Evolutionary conservation across 306 rosid species (phyloP), one percentile per base, ranked within the genome.

Genomic region (Dalbergia cochinchinensis): DNA sequence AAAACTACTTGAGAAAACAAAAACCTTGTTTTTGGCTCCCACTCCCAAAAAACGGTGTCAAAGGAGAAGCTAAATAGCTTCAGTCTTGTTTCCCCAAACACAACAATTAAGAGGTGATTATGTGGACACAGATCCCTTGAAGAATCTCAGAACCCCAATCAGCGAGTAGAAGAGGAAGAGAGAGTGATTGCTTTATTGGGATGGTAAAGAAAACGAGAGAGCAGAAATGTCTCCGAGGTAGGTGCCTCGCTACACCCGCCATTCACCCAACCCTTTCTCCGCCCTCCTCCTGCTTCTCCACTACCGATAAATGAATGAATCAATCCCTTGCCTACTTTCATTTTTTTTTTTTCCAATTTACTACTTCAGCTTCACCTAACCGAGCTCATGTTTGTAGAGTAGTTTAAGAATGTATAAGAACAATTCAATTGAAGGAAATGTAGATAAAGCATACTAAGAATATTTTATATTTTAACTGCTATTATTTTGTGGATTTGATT

Each of bases 201-300:
- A 35, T 85, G 69, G 77, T 81, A 91, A 51, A 94, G 95, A 78
- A 94, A 90, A 76, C 89, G 88, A n/a, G 53, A 93, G 97, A 34
- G 99, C 98, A 5, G 99, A 95, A 65, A 95, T 90, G 78, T 95
- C 98, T 42, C 99, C 96, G 13, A 95, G 88, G 85, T 93, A 93
- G 34, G 89, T 91, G 9, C 94, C 91, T 60, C 86, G 82, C 0
- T 64, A 88, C 41, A 90, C 75, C 65, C 80, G 82, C 91, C 97
- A 93, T 14, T 86, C 79, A 0, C 74, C 71, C 22, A 20, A 20
- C 22, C 22, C 22, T 20, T 20, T 0, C 22, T 20, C 1, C n/a
- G n/a, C 1, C 54, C 4, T 74, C 41, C n/a, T 15, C 11, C 48
- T 42, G 9, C 58, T 51, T 10, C 65, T 15, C 75, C 79, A 20